Percentiles rank a stretch among this genome's conserved stretches.
Conservation (phyloP, 768 basidiomycete species). For the Fibroporia radiculosa region DNA sequence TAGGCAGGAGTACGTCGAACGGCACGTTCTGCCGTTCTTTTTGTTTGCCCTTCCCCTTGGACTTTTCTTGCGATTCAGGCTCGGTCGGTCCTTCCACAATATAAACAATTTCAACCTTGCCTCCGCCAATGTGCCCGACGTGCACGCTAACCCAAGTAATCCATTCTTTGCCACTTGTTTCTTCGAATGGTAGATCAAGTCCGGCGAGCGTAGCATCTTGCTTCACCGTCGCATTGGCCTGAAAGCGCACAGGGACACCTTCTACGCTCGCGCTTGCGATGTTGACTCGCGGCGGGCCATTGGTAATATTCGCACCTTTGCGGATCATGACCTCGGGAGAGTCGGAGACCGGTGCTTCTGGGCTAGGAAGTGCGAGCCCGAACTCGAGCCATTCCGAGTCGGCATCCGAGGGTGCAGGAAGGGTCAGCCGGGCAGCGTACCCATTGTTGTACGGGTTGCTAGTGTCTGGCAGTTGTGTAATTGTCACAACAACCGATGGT, state of each 20-base stretch:
- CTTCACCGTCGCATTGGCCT: constrained; percentile 38
- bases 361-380: constrained; percentile 45
- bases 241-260: constrained; percentile 55
- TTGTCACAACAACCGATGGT: constrained; percentile 43
- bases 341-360: constrained; percentile 13
- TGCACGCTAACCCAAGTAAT: constrained; percentile 58
- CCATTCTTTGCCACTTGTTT: constrained; percentile 52
- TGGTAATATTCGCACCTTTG: not conserved
- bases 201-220: constrained; percentile 23
- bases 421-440: constrained; percentile 51
- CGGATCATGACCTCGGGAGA: not conserved
- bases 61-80: constrained; percentile 7
- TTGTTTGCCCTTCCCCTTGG: constrained; percentile 26
- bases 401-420: constrained; percentile 50
- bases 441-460: constrained; percentile 27
- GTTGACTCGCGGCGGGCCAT: constrained; percentile 37
- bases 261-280: constrained; percentile 56
- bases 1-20: constrained; percentile 53
- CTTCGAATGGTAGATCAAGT: constrained; percentile 39
- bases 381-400: constrained; percentile 74
- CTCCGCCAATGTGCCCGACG: constrained; percentile 43
- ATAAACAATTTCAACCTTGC: constrained; percentile 57
- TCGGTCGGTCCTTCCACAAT: constrained; percentile 33
- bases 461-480: constrained; percentile 40
- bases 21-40: constrained; percentile 18